Evolutionary conservation across 148 eudicot genomes (phyloP).

Genomic region (Cornus suecica): DNA sequence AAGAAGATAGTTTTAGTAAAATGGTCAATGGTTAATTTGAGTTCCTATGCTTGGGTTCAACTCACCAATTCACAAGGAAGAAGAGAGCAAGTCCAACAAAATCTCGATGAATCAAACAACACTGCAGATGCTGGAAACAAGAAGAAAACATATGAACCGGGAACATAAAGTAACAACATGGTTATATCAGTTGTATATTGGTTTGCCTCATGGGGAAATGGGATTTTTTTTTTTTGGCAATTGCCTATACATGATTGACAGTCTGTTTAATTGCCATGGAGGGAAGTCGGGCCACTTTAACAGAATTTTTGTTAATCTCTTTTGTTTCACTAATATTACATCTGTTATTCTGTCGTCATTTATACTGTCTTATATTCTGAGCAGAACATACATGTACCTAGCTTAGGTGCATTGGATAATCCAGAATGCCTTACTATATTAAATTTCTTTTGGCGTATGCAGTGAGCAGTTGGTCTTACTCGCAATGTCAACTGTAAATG

Average conservation of each 20-base stretch:
- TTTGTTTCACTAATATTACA: not conserved
- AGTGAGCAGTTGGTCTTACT: conserved; percentile 1
- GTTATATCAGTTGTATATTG: not conserved
- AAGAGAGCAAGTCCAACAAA: too few species aligned
- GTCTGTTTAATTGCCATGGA: not conserved
- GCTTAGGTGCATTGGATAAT: not conserved
- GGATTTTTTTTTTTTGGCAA: not conserved
- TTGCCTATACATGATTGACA: not conserved
- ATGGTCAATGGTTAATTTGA: too few species aligned
- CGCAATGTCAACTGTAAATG: conserved; percentile 65
- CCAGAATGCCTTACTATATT: not conserved
- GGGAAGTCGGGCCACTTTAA: not conserved
- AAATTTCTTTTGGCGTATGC: not conserved
- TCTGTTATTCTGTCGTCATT: not conserved
- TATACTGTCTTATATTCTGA: not conserved
- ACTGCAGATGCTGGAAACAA: too few species aligned
- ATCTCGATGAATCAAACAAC: too few species aligned
- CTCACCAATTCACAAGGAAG: too few species aligned
- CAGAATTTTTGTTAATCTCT: not conserved
- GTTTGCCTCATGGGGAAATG: not conserved
- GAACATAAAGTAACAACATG: not conserved
- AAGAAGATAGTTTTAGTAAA: too few species aligned
- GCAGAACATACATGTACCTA: not conserved
- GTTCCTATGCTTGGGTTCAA: too few species aligned
- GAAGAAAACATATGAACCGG: not conserved